phyloP scores from a whole-genome alignment of 1,139 yeast genomes.

The Scheffersomyces titani region DNA sequence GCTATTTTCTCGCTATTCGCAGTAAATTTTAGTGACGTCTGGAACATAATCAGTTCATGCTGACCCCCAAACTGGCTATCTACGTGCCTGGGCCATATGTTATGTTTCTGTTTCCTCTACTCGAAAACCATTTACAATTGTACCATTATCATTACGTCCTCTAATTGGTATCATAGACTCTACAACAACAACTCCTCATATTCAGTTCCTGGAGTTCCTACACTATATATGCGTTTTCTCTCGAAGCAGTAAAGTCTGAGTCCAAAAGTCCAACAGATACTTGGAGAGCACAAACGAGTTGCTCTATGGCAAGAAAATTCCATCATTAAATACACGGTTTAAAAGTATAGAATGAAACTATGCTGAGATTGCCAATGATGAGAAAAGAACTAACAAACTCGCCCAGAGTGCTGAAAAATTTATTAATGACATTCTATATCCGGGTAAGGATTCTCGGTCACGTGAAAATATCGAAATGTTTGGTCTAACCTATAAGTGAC shows the following conservation, averaged over 20 bases:
- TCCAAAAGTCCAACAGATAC: conserved; percentile 12
- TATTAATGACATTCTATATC: neutral
- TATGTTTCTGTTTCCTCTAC: neutral
- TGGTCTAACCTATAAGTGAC: neutral
- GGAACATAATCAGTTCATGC: neutral
- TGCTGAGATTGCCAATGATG: conserved; percentile 42
- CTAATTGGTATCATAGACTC: neutral
- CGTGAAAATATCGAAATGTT: neutral
- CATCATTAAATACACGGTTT: conserved; percentile 45
- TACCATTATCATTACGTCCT: neutral
- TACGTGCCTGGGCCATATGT: neutral
- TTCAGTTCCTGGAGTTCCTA: neutral
- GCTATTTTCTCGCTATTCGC: neutral
- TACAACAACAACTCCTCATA: neutral
- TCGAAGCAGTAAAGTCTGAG: conserved; percentile 17
- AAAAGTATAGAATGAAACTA: conserved; percentile 45
- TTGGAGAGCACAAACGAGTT: conserved; percentile 11
- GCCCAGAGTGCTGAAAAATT: neutral
- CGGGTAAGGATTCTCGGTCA: neutral
- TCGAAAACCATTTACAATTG: neutral
- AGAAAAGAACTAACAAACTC: neutral
- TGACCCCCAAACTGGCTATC: neutral
- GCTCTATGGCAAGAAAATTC: conserved; percentile 45
- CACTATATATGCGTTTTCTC: conserved; percentile 11
- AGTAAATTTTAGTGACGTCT: neutral